These are phyloP conservation scores for Passalora sequoiae DNA, from an alignment of 2,329 filamentous ascomycete species.

Conservation along the genomic window DNA sequence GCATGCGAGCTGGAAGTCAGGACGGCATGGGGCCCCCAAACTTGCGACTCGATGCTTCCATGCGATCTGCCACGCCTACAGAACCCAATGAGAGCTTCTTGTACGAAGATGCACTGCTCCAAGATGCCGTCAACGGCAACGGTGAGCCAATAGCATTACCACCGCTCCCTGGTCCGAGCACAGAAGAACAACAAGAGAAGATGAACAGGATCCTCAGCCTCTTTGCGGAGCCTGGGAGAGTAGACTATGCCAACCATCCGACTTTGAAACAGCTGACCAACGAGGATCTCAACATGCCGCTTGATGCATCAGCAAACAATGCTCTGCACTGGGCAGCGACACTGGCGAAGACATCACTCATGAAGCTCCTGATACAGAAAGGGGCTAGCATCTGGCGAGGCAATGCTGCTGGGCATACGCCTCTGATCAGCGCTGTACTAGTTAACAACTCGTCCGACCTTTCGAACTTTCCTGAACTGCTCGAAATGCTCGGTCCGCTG, in stretches of 20 bases:
- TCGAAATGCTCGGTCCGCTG: constrained; percentile 82
- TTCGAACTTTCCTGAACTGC: constrained; percentile 79
- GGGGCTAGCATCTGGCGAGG: constrained; percentile 85
- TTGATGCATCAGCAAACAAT: constrained; percentile 83
- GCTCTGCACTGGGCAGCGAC: constrained; percentile 96
- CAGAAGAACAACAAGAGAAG: constrained; percentile 68
- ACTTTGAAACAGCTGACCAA: constrained; percentile 70
- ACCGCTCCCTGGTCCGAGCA: constrained; percentile 57
- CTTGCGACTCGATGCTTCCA: constrained; percentile 48
- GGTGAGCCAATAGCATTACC: constrained; percentile 58
- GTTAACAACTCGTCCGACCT: constrained; percentile 94
- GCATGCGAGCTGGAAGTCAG: constrained; percentile 49
- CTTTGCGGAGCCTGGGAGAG: constrained; percentile 56
- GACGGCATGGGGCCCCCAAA: constrained; percentile 30
- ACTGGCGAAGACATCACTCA: constrained; percentile 74
- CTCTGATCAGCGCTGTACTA: constrained; percentile 83
- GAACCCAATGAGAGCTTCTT: constrained; percentile 76
- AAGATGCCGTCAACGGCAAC: constrained; percentile 37
- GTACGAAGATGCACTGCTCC: constrained; percentile 46
- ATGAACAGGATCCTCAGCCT: constrained; percentile 76
- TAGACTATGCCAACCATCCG: constrained; percentile 68
- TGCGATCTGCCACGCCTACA: constrained; percentile 64
- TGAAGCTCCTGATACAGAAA: constrained; percentile 73
- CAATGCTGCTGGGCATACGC: constrained; percentile 85
- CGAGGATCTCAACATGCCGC: constrained; percentile 82